A percentile compares a stretch with the other conserved stretches of the same genome.
These are phyloP conservation scores for Pseudogymnoascus sp. DNA, from an alignment of 2,329 filamentous ascomycete genomes.

Conservation along the genomic window DNA sequence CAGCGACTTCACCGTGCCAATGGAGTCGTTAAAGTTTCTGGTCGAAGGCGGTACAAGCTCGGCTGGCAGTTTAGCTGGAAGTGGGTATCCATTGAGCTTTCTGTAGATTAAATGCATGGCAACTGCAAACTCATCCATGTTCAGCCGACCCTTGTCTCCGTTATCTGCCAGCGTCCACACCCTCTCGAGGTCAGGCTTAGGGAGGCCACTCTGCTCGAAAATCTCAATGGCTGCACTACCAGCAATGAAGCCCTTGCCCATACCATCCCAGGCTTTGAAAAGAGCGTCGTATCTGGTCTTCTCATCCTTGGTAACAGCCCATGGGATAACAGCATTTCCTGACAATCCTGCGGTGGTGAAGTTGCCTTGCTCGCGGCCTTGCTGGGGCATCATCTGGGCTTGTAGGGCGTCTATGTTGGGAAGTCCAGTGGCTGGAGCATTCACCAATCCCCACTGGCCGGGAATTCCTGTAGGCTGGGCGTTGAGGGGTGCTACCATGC, in stretches of 20 bases:
- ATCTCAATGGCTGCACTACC: slow-evolving; percentile 94
- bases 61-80: slow-evolving; percentile 78
- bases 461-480: slow-evolving; percentile 90
- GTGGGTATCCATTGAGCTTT: slow-evolving; percentile 89
- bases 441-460: slow-evolving; percentile 97
- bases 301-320: slow-evolving; percentile 98
- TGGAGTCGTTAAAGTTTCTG: slow-evolving; percentile 84
- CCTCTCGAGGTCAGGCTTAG: slow-evolving; percentile 80
- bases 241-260: slow-evolving; percentile 84
- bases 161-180: slow-evolving; percentile 94
- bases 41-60: slow-evolving; percentile 94
- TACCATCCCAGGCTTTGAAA: slow-evolving; percentile 93
- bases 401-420: slow-evolving; percentile 92
- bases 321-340: slow-evolving; percentile 92
- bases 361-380: slow-evolving; percentile 73
- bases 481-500: slow-evolving; percentile 56
- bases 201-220: slow-evolving; percentile 89
- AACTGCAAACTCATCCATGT: slow-evolving; percentile 95
- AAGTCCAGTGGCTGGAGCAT: slow-evolving; percentile 78
- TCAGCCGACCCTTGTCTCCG: slow-evolving; percentile 86
- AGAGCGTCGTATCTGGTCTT: slow-evolving; percentile 94
- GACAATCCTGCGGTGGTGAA: slow-evolving; percentile 83
- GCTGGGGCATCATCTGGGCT: slow-evolving; percentile 94
- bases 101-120: slow-evolving; percentile 99
- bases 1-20: slow-evolving; percentile 86